Evolutionary conservation across 495 filamentous ascomycete genomes (phyloP).

Genomic region (Podospora bellae-mahoneyi): DNA sequence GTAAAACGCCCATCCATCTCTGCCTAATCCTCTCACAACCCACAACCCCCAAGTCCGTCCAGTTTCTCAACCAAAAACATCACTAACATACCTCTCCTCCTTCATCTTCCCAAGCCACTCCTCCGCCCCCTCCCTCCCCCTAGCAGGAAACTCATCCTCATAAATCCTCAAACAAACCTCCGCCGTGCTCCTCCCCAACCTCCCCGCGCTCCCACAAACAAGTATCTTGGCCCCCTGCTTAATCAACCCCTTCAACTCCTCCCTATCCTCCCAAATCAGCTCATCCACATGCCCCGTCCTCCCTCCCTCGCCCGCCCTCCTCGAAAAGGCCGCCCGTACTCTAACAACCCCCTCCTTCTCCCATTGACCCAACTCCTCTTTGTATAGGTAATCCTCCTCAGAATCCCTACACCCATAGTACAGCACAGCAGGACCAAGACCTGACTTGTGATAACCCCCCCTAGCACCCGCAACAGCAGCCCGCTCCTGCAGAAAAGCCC

Average conservation of each 20-base stretch:
- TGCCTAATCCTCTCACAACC: background rate
- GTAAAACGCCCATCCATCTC: background rate
- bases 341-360: slow-evolving; percentile 50
- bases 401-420: slow-evolving; percentile 58
- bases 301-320: slow-evolving; percentile 18
- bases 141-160: slow-evolving; percentile 41
- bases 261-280: slow-evolving; percentile 51
- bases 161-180: slow-evolving; percentile 42
- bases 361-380: slow-evolving; percentile 52
- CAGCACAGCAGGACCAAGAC: slow-evolving; percentile 40
- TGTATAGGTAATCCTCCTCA: slow-evolving; percentile 54
- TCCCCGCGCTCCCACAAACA: slow-evolving; percentile 54
- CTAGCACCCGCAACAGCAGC: slow-evolving; percentile 44
- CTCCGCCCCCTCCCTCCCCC: slow-evolving; percentile 42
- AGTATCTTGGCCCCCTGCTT: slow-evolving; percentile 53
- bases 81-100: slow-evolving; percentile 59
- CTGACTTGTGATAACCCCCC: slow-evolving; percentile 17
- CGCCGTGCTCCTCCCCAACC: slow-evolving; percentile 51
- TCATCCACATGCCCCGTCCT: slow-evolving; percentile 56
- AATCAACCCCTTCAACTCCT: slow-evolving; percentile 48
- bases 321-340: slow-evolving; percentile 32
- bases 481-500: slow-evolving; percentile 62
- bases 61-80: slow-evolving; percentile 52
- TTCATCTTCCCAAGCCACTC: slow-evolving; percentile 51
- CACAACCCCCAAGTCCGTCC: background rate